Percentiles rank a stretch among this genome's conserved stretches.
These are phyloP conservation scores for Lathyrus tuberosus DNA, from an alignment of 306 rosid genomes.

Conservation along the genomic window DNA sequence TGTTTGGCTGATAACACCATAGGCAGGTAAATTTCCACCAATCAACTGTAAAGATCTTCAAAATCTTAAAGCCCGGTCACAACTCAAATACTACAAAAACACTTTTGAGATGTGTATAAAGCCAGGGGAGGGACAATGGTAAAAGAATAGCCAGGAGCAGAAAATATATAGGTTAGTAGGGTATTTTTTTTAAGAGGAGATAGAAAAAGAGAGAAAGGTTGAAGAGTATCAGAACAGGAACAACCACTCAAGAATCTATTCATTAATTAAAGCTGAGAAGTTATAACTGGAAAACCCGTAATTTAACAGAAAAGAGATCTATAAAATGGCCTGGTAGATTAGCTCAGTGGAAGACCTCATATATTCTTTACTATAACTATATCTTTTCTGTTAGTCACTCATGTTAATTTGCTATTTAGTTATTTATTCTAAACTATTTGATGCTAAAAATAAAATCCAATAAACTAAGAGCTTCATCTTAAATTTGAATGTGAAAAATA, in stretches of 20 bases:
- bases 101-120: slow-evolving; percentile 11
- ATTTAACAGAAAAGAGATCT: slow-evolving; percentile 6
- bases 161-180: slow-evolving; percentile 1
- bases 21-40: slow-evolving; percentile 10
- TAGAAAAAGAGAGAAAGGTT: neutral
- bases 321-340: neutral
- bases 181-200: neutral
- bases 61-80: neutral
- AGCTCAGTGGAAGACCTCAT: slow-evolving; percentile 21
- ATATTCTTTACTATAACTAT: neutral
- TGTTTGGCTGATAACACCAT: slow-evolving; percentile 24
- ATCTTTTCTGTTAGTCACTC: slow-evolving; percentile 7
- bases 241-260: neutral
- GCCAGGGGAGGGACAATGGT: neutral
- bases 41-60: neutral
- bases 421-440: neutral
- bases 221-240: slow-evolving; percentile 8
- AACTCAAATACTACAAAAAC: slow-evolving; percentile 15
- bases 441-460: neutral
- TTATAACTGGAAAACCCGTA: slow-evolving; percentile 18
- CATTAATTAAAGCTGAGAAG: slow-evolving; percentile 13
- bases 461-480: neutral
- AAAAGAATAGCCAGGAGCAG: neutral
- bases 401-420: neutral
- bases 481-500: neutral